Evolutionary conservation across 1,284 basidiomycete genomes (phyloP).

Genomic region (Apiotrichum montevideense): DNA sequence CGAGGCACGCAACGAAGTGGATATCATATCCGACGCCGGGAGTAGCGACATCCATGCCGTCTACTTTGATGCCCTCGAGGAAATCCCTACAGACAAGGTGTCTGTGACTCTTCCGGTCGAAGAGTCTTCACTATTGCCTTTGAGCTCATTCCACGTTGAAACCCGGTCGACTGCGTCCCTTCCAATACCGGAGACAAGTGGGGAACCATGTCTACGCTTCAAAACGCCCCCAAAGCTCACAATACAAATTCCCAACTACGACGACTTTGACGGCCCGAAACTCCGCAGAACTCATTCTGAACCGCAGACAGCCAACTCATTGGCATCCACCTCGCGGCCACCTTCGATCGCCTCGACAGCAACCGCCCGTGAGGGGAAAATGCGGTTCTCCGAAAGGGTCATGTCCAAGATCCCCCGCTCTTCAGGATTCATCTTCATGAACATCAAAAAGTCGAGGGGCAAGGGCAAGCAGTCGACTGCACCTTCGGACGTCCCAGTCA

Average conservation of each 20-base stretch:
- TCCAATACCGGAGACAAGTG: too few relatives aligned
- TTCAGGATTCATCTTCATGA: background rate
- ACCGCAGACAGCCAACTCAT: background rate
- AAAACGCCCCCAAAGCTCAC: too few relatives aligned
- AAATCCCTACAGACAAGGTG: background rate
- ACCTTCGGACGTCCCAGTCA: background rate
- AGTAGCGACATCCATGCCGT: background rate
- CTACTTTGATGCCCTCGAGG: background rate
- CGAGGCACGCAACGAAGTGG: background rate
- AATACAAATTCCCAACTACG: too few relatives aligned
- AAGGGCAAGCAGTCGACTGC: background rate
- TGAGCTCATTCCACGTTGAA: too few relatives aligned
- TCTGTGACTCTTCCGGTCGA: background rate
- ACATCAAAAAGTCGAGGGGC: background rate
- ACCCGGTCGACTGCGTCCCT: too few relatives aligned
- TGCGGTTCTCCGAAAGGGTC: too few relatives aligned
- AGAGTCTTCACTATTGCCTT: background rate
- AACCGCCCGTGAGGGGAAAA: background rate
- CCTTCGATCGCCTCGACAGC: background rate
- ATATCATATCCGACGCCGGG: background rate
- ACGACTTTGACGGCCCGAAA: too few relatives aligned
- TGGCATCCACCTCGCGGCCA: background rate
- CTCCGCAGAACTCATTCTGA: too few relatives aligned
- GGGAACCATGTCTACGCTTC: too few relatives aligned
- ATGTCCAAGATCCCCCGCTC: background rate